Evolutionary conservation across 202 grass and related monocot species (phyloP).

Genomic region (Schoenoplectus tabernaemontani): DNA sequence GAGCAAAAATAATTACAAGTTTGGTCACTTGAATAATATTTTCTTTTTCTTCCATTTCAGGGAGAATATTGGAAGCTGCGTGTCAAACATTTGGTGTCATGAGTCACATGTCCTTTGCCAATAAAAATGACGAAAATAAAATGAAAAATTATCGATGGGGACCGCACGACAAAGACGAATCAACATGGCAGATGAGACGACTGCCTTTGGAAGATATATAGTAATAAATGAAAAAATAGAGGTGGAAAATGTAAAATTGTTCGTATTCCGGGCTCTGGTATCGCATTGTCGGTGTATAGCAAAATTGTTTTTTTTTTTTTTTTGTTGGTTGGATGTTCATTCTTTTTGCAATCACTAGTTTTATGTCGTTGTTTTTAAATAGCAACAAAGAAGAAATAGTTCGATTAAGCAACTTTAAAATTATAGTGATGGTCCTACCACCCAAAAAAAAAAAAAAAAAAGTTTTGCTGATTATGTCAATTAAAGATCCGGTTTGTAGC

Average conservation of each 20-base stretch:
- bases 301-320: conserved; percentile 35
- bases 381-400: neutral
- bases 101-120: conserved; percentile 21
- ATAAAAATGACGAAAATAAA: conserved; percentile 8
- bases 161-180: conserved; percentile 24
- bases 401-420: conserved; percentile 1
- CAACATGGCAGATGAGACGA: conserved; percentile 21
- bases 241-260: conserved; percentile 25
- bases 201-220: conserved; percentile 19
- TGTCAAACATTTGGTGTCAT: conserved; percentile 40
- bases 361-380: conserved; percentile 23
- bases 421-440: conserved; percentile 5
- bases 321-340: conserved; percentile 29
- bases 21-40: neutral
- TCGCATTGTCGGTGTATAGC: conserved; percentile 39
- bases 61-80: conserved; percentile 56
- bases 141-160: neutral
- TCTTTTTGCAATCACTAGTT: conserved; percentile 19
- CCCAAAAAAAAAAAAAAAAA: neutral
- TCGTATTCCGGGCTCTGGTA: conserved; percentile 33
- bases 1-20: neutral
- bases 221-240: conserved; percentile 37
- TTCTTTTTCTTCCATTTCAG: conserved; percentile 23
- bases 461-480: neutral
- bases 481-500: neutral